A percentile compares a stretch with the other conserved stretches of the same genome.
Evolutionary conservation across 2,329 filamentous ascomycete genomes (phyloP).

Genomic region (Mariannaea elegans): DNA sequence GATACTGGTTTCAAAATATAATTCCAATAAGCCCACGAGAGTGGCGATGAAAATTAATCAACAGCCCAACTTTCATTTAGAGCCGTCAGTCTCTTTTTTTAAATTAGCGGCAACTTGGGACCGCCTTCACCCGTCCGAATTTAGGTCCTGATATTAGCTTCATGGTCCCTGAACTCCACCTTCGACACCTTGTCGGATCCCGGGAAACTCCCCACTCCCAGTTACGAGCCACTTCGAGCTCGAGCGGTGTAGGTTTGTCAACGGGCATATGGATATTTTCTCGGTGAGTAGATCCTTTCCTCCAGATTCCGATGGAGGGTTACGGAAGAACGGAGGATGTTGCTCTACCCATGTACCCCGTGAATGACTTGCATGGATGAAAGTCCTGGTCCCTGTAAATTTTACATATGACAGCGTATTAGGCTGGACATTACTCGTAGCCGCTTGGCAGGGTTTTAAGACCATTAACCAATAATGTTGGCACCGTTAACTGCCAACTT

Average conservation of each 20-base stretch:
- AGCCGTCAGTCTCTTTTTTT: constrained; percentile 4
- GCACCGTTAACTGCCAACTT: constrained; percentile 1
- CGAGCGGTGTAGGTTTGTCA: constrained; percentile 11
- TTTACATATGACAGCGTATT: constrained; percentile 3
- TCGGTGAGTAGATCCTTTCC: constrained; percentile 8
- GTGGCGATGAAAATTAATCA: neutral
- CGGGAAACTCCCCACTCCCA: constrained; percentile 2
- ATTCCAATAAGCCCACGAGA: no score
- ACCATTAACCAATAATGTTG: neutral
- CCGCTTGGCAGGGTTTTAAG: neutral
- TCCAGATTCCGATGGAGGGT: neutral
- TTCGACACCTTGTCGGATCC: constrained; percentile 11
- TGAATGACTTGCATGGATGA: neutral
- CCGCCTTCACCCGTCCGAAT: constrained; percentile 6
- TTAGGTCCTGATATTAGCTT: constrained; percentile 7
- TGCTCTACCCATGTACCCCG: neutral
- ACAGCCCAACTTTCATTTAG: neutral
- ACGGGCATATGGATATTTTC: neutral
- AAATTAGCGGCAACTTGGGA: constrained; percentile 12
- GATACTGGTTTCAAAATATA: no score
- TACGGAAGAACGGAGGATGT: neutral
- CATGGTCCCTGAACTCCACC: constrained; percentile 22
- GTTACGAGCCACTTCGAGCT: no score
- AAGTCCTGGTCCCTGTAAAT: neutral
- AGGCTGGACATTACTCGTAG: neutral